Conservation (phyloP, 805 yeast genomes). For the Zygotorulaspora chibaensis region DNA sequence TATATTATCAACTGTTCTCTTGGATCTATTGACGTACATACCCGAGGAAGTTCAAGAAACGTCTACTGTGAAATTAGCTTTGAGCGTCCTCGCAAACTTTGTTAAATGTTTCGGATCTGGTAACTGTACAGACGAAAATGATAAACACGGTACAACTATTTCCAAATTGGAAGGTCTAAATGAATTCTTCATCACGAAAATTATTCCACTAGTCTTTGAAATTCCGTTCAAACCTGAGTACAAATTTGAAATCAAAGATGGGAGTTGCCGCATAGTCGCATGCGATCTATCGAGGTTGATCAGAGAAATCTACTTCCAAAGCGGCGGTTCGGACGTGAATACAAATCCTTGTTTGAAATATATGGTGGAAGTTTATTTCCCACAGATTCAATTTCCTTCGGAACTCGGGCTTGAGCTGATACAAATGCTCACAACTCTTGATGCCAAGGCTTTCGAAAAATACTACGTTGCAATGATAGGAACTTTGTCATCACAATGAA, state of each 20-base stretch:
- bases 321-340: slow-evolving; percentile 21
- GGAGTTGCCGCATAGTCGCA: slow-evolving; percentile 69
- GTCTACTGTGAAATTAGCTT: slow-evolving; percentile 60
- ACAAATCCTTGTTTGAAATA: slow-evolving; percentile 40
- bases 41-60: slow-evolving; percentile 62
- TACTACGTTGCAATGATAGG: slow-evolving; percentile 50
- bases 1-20: slow-evolving; percentile 55
- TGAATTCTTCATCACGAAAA: slow-evolving; percentile 61
- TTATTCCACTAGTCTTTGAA: slow-evolving; percentile 67
- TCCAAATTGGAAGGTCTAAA: slow-evolving; percentile 63
- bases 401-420: slow-evolving; percentile 60
- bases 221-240: slow-evolving; percentile 66
- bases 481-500: slow-evolving; percentile 15
- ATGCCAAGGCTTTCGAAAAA: slow-evolving; percentile 64
- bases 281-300: slow-evolving; percentile 70
- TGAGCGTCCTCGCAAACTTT: slow-evolving; percentile 63
- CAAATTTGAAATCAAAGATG: slow-evolving; percentile 66
- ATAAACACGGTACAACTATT: slow-evolving; percentile 44
- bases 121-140: slow-evolving; percentile 55
- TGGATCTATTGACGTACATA: slow-evolving; percentile 55
- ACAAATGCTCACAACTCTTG: slow-evolving; percentile 49
- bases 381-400: slow-evolving; percentile 53
- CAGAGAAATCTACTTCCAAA: slow-evolving; percentile 50
- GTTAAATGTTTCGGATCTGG: slow-evolving; percentile 65
- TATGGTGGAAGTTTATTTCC: slow-evolving; percentile 47